phyloP scores from a whole-genome alignment of 169 alveolate genomes.

The Plasmodium gallinaceum region DNA sequence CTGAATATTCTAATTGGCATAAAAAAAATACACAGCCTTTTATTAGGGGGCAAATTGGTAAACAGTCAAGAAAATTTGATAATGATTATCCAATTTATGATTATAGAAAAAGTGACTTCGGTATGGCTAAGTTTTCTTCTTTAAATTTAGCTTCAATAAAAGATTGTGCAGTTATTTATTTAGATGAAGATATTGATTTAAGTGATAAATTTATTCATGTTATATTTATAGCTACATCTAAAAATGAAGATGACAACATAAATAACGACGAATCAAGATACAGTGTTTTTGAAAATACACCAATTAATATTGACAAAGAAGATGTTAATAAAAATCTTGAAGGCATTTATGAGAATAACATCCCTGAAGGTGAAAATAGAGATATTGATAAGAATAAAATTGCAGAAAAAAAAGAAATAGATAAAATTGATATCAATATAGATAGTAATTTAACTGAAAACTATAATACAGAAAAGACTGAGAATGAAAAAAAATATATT shows the following conservation, averaged over 20 bases:
- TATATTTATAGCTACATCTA: slow-evolving; percentile 63
- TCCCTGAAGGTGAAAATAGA: neutral
- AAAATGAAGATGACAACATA: slow-evolving; percentile 39
- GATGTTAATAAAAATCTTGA: neutral
- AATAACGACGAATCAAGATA: slow-evolving; percentile 8
- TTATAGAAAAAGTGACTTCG: slow-evolving; percentile 83
- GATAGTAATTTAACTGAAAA: neutral
- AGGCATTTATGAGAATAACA: neutral
- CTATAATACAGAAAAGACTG: slow-evolving; percentile 11
- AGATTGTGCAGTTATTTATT: slow-evolving; percentile 79
- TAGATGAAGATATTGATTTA: slow-evolving; percentile 73
- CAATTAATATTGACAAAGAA: neutral
- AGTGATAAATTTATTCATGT: slow-evolving; percentile 34
- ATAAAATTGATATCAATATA: neutral
- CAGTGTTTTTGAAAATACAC: slow-evolving; percentile 32
- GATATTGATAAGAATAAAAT: neutral
- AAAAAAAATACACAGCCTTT: slow-evolving; percentile 80
- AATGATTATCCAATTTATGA: slow-evolving; percentile 82
- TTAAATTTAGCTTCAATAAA: slow-evolving; percentile 81
- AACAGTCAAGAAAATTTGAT: slow-evolving; percentile 81
- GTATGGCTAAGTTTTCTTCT: slow-evolving; percentile 84
- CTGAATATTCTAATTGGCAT: slow-evolving; percentile 82
- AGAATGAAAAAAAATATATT: neutral
- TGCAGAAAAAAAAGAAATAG: neutral
- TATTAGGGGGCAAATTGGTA: slow-evolving; percentile 83